Evolutionary conservation across 1,284 basidiomycete species (phyloP), one percentile per base, ranked within the genome.

Genomic region (Ceratobasidium sp.): DNA sequence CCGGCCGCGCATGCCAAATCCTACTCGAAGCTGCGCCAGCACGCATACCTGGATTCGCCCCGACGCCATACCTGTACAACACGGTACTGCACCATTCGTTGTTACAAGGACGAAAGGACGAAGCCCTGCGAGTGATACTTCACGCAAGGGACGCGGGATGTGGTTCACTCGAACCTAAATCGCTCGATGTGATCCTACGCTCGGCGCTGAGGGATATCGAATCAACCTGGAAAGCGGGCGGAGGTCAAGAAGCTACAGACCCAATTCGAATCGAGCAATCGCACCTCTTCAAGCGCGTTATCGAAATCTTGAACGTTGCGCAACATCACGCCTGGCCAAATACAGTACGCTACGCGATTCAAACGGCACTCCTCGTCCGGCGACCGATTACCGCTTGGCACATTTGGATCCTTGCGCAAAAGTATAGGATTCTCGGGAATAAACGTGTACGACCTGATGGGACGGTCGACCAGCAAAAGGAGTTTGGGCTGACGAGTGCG

Each of bases 11-110:
- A 20, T 20, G 50, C 18, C 71, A 74, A 52, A 64, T 74, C 12
- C 33, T 74, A 14, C 59, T 74, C 57, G 71, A 74, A n/a, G 46
- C 46, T 33, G 71, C 71, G 8, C 71, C 71, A 8, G 60, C 71
- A 10, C 71, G 59, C 1, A 62, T 74, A 18, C 59, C 71, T 4
- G 71, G 71, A 10, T 74, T 74, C 59, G 44, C 27, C 8, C 71
- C 71, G 0, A 74, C 57, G 7, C 59, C 71, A 23, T 60, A 62
- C 38, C 23, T 50, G 23, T 74, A 74, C 20, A 74, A 60, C 48
- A 64, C 64, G 4, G 71, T 74, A 27, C 71, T 74, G 1, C 41
- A 74, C 48, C 71, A 64, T 20, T 62, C 59, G 14, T 27, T 74
- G 57, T 18, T 64, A 23, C 57, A 64, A 38, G 30, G 44, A 8